Conservation (phyloP, 768 basidiomycete genomes). For the Cystofilobasidium macerans region DNA sequence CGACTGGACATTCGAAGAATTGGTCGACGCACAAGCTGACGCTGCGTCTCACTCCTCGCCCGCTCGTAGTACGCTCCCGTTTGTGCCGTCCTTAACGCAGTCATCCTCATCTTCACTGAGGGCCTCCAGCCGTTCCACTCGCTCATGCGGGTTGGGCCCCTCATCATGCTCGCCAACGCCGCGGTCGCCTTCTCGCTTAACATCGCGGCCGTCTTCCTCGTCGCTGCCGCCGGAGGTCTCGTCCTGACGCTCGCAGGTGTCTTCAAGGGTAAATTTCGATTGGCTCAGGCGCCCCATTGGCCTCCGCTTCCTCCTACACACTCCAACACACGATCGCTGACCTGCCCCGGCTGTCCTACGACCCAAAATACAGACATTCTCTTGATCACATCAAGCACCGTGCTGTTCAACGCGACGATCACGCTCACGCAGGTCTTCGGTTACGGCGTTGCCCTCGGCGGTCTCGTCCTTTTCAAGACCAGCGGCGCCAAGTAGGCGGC, state of each 20-base stretch:
- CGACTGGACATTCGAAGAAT: constrained; percentile 63
- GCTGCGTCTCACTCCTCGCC: too few species aligned
- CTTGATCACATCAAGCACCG: constrained; percentile 78
- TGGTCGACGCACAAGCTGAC: too few species aligned
- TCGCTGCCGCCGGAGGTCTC: constrained; percentile 52
- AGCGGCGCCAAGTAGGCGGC: constrained; percentile 28
- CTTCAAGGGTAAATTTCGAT: constrained; percentile 53
- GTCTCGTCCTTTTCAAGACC: constrained; percentile 76
- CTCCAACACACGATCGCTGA: too few species aligned
- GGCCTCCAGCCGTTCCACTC: constrained; percentile 76
- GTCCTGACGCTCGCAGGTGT: constrained; percentile 89
- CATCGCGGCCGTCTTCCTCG: constrained; percentile 86
- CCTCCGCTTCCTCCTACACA: too few species aligned
- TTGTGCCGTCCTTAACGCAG: constrained; percentile 77
- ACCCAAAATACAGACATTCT: constrained; percentile 63
- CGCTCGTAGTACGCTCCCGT: constrained; percentile 44
- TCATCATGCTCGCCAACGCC: constrained; percentile 72
- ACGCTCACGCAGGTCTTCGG: constrained; percentile 79
- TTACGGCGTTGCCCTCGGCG: constrained; percentile 75
- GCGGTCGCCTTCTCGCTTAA: constrained; percentile 77
- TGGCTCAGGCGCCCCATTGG: neutral
- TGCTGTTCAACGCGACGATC: constrained; percentile 69
- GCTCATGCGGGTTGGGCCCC: constrained; percentile 52
- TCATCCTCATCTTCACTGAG: constrained; percentile 82
- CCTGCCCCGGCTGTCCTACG: too few species aligned